Evolutionary conservation across 208 protist genomes (phyloP).

Genomic region (Lotmaria passim): DNA sequence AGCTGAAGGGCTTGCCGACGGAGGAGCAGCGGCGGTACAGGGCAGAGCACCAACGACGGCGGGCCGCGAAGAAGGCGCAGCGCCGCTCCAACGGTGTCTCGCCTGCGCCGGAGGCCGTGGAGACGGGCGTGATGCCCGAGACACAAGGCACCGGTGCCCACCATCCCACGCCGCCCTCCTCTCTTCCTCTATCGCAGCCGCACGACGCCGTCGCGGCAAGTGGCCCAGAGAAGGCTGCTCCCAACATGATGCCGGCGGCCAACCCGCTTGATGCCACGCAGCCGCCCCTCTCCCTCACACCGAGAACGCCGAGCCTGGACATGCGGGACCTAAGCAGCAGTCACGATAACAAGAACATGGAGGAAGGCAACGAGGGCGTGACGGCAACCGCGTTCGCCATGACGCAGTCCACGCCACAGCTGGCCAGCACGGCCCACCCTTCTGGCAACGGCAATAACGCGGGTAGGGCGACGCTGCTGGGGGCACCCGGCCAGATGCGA

Average conservation of each 20-base stretch:
- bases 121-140: too few relatives aligned
- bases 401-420: conserved; percentile 19
- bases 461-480: conserved; percentile 5
- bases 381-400: background rate
- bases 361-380: background rate
- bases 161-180: background rate
- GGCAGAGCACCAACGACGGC: conserved; percentile 27
- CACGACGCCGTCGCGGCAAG: background rate
- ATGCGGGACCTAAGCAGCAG: background rate
- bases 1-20: conserved; percentile 28
- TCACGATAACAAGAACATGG: background rate
- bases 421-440: conserved; percentile 17
- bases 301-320: background rate
- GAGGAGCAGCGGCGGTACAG: conserved; percentile 32
- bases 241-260: background rate
- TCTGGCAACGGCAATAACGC: background rate
- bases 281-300: conserved; percentile 4
- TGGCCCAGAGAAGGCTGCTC: background rate
- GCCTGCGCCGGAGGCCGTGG: background rate
- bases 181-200: background rate
- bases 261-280: background rate
- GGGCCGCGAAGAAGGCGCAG: conserved; percentile 32
- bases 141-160: background rate
- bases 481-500: conserved; percentile 4
- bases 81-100: conserved; percentile 10